phyloP scores from a whole-genome alignment of 163 green algal genomes.

The Scenedesmus sp. region DNA sequence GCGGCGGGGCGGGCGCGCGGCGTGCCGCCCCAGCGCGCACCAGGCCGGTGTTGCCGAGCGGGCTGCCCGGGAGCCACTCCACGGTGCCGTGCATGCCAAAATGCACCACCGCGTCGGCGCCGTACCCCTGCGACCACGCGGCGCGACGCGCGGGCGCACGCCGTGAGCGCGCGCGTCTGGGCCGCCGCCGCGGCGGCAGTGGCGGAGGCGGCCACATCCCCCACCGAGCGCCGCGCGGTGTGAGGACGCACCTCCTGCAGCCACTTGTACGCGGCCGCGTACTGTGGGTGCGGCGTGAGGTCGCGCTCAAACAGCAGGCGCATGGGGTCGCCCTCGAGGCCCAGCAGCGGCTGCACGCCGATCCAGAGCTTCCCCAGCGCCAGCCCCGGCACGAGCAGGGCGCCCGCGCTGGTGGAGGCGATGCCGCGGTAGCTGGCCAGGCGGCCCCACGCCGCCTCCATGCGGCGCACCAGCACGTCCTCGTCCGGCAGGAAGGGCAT shows the following conservation, averaged over 20 bases:
- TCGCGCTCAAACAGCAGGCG: constrained; percentile 97
- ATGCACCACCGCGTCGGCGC: constrained; percentile 91
- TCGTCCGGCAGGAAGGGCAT: constrained; percentile 87
- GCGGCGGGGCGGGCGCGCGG: no score
- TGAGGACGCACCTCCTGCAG: constrained; percentile 78
- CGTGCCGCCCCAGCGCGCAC: constrained; percentile 12
- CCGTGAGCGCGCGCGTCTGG: no score
- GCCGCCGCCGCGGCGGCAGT: no score
- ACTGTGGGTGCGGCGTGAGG: constrained; percentile 95
- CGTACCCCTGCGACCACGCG: constrained; percentile 72
- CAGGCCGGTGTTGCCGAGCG: constrained; percentile 87
- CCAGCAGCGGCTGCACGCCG: constrained; percentile 94
- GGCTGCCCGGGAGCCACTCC: constrained; percentile 91
- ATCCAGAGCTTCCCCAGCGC: constrained; percentile 95
- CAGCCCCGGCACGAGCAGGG: constrained; percentile 60
- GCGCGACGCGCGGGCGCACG: no score
- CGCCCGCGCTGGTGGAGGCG: constrained; percentile 15
- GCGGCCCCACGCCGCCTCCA: constrained; percentile 94
- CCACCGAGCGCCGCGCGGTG: no score
- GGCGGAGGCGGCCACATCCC: no score
- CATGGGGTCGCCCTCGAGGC: constrained; percentile 98
- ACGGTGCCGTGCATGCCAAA: constrained; percentile 99
- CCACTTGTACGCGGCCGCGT: constrained; percentile 93
- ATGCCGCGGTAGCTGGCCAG: constrained; percentile 72
- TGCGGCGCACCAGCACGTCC: constrained; percentile 79